Evolutionary conservation across 1,139 yeast species (phyloP), one percentile per base, ranked within the genome.

Genomic region (Kurtzmaniella natalensis): DNA sequence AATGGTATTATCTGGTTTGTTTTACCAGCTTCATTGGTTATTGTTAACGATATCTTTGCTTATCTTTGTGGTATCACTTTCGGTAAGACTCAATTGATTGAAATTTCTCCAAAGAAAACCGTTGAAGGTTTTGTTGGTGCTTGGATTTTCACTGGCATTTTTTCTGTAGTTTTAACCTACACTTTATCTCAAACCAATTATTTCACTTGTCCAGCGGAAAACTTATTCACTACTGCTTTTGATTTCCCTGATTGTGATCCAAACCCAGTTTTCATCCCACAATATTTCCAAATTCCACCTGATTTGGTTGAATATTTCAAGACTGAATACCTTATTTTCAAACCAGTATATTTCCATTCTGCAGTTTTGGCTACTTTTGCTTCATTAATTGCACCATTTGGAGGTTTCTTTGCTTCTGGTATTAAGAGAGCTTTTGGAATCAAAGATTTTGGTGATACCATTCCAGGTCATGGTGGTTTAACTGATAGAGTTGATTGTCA

Each of bases 401-500:
- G 99, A 35, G 99, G 99, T 1, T 92, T 92, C 59, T 92, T 92
- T 50, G 98, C 98, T 3, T 83, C 95, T 33, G 99, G 98, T 10
- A 72, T 94, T 49, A 92, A 92, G 66, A 80, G 99, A 59, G 88
- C 97, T n/a, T 89, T 92, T 64, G 85, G 94, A 50, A 89, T 89
- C 38, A 86, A 86, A 60, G 95, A 86, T 57, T 86, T 86, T 52
- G 95, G 95, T 40, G 89, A 85, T 53, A 84, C 95, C 14, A 86
- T 86, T 43, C 95, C 95, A 8, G 99, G 99, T 25, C 99, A 92
- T 54, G 99, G 99, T 41, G 99, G 99, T 45, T 80, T 92, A 45
- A 89, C 96, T 21, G 99, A 92, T 59, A 77, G 99, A 62, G 82
- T 92, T 70, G 99, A 92, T 63, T 92, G 99, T 61, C 98, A 92